Evolutionary conservation across 2,329 filamentous ascomycete species (phyloP).

Genomic region (Colletotrichum graminicola): DNA sequence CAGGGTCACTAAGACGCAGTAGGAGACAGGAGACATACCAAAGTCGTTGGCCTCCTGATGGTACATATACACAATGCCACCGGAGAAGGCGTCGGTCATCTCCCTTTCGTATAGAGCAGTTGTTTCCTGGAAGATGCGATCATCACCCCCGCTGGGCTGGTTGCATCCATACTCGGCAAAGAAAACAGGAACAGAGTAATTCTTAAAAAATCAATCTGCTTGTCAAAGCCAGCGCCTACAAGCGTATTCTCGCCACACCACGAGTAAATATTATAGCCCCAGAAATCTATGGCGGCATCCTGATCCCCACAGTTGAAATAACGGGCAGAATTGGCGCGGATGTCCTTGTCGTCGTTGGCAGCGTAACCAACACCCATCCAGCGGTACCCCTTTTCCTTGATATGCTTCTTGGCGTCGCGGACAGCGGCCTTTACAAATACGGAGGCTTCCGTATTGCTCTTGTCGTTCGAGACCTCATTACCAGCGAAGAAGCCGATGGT

Average conservation of each 20-base stretch:
- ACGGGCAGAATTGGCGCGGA: conserved; percentile 83
- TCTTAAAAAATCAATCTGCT: conserved; percentile 86
- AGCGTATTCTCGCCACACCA: conserved; percentile 93
- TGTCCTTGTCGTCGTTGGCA: conserved; percentile 89
- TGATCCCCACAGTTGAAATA: conserved; percentile 93
- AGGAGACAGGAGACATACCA: conserved; percentile 56
- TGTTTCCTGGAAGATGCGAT: conserved; percentile 88
- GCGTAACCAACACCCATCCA: conserved; percentile 92
- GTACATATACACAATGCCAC: conserved; percentile 99
- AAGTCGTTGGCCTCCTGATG: conserved; percentile 92
- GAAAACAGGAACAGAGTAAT: conserved; percentile 95
- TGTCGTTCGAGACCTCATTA: conserved; percentile 94
- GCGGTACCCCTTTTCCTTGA: conserved; percentile 82
- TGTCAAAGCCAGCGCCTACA: conserved; percentile 80
- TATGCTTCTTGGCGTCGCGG: conserved; percentile 94
- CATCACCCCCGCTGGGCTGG: conserved; percentile 66
- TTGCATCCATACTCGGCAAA: conserved; percentile 99
- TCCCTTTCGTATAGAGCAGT: conserved; percentile 80
- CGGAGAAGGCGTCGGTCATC: conserved; percentile 91
- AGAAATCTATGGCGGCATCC: conserved; percentile 86
- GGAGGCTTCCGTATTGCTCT: conserved; percentile 88
- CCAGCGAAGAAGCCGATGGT: conserved; percentile 97
- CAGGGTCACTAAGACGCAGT: background rate
- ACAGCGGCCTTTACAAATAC: conserved; percentile 98
- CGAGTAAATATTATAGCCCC: conserved; percentile 99